Percentiles rank a stretch among this genome's conserved stretches.
These are phyloP conservation scores for Arthrobotrys iridis DNA, from an alignment of 2,329 filamentous ascomycete species.

Conservation along the genomic window DNA sequence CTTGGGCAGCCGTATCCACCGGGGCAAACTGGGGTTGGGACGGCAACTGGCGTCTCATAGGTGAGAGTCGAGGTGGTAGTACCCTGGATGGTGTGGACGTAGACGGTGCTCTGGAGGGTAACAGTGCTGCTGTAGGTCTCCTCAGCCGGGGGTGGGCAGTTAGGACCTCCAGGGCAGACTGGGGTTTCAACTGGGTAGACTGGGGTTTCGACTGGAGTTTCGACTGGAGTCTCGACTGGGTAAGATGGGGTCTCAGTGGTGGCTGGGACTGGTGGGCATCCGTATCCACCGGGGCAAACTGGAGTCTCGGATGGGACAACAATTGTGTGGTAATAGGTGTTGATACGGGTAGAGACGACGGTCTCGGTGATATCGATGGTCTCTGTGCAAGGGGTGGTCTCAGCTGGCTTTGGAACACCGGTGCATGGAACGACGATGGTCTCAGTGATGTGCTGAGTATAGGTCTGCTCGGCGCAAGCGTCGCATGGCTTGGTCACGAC, in stretches of 20 bases:
- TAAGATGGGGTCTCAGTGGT: constrained; percentile 25
- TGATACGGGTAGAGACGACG: constrained; percentile 39
- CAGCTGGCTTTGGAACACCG: constrained; percentile 23
- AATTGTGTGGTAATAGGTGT: constrained; percentile 36
- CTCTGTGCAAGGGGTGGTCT: constrained; percentile 25
- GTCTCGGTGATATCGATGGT: constrained; percentile 43
- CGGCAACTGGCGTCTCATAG: constrained; percentile 25
- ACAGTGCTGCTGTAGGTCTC: constrained; percentile 51
- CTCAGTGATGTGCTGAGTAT: constrained; percentile 34
- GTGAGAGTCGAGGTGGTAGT: constrained; percentile 42
- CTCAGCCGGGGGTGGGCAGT: constrained; percentile 34
- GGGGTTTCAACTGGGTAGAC: constrained; percentile 14
- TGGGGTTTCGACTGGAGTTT: constrained; percentile 23
- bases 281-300: constrained; percentile 42
- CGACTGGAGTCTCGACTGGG: constrained; percentile 15
- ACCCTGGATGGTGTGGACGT: constrained; percentile 24
- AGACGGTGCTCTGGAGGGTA: constrained; percentile 44
- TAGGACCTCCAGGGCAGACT: constrained; percentile 23
- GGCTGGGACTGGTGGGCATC: constrained; percentile 32
- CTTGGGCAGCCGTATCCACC: constrained; percentile 39
- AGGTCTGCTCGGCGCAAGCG: constrained; percentile 37
- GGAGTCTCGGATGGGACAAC: constrained; percentile 29
- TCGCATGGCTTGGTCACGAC: constrained; percentile 46
- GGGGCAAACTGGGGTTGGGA: constrained; percentile 35
- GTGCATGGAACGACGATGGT: constrained; percentile 34